These are phyloP conservation scores for Vitis amurensis DNA, from an alignment of 164 flowering plant genomes.

Conservation along the genomic window DNA sequence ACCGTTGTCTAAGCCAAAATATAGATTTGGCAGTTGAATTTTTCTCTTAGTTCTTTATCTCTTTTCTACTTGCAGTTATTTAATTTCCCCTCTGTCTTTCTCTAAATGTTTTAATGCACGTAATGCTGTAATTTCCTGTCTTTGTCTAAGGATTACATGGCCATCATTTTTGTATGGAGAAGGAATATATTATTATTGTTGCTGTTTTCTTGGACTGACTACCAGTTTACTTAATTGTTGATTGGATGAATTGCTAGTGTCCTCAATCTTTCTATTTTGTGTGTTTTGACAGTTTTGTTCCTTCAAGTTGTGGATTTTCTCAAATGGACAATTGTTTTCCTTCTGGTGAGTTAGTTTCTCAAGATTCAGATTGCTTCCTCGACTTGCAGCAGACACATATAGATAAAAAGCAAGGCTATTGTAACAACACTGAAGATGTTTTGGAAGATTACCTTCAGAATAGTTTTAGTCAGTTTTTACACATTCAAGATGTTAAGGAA, in stretches of 20 bases:
- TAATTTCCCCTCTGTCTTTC: no score
- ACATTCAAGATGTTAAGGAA: slow-evolving; percentile 29
- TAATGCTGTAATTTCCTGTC: no score
- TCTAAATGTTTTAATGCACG: no score
- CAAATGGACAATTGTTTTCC: slow-evolving; percentile 15
- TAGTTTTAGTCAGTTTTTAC: slow-evolving; percentile 17
- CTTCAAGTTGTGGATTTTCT: slow-evolving; percentile 7
- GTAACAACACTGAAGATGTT: not conserved
- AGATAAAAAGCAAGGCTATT: not conserved
- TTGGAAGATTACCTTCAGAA: slow-evolving; percentile 28
- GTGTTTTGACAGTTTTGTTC: slow-evolving; percentile 21
- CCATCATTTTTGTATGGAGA: no score
- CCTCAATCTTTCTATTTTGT: not conserved
- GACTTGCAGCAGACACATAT: slow-evolving; percentile 5
- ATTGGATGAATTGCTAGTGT: not conserved
- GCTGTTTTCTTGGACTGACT: no score
- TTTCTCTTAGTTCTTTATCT: no score
- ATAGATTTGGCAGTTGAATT: no score
- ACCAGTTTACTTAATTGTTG: no score
- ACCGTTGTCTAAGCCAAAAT: no score
- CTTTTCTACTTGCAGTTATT: no score
- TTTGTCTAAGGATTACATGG: no score
- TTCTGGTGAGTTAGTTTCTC: slow-evolving; percentile 9
- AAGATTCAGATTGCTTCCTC: slow-evolving; percentile 1
- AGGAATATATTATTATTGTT: no score